Evolutionary conservation across 2,329 filamentous ascomycete genomes (phyloP), one percentile per base, ranked within the genome.

Genomic region (Apiospora aurea): DNA sequence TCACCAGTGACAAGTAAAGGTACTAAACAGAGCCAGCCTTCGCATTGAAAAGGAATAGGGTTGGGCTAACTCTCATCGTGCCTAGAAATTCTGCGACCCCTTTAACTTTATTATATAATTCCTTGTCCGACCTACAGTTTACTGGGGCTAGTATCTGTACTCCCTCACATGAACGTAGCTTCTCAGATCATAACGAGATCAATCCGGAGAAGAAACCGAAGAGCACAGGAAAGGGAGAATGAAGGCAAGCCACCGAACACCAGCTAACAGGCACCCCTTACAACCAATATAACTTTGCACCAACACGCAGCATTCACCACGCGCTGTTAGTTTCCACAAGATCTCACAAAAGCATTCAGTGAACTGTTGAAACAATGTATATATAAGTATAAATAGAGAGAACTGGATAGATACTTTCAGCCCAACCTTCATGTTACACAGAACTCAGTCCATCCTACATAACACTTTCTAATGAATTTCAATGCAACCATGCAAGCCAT

Each of bases 341-440:
- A 57, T 29, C 13, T 18, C 24, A 38, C 29, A 26, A 2, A 18
- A 7, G n/a, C 26, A 29, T 29, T 3, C 8, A 38, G 8, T n/a
- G 29, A 38, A n/a, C 13, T n/a, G 29, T 61, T 21, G 10, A 61
- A 14, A 61, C 8, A 11, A 29, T 29, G 26, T 29, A 3, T 29
- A 29, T 21, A 61, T 61, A 41, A n/a, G n/a, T 61, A 61, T 64
- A 24, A n/a, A n/a, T n/a, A n/a, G n/a, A n/a, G n/a, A n/a, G 21
- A 64, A 8, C n/a, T 64, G 10, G 4, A 61, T 41, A n/a, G 57
- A 41, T 41, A n/a, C 34, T 64, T n/a, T n/a, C 34, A 64, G 10
- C 14, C 8, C 57, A 38, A 5, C 14, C 8, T 24, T 18, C 57
- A 64, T 24, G 2, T 16, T 38, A 38, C 14, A 11, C 11, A 61